A percentile compares a stretch with the other conserved stretches of the same genome.
phyloP scores from a whole-genome alignment of 2,329 filamentous ascomycete genomes.

The Fusarium sp. region DNA sequence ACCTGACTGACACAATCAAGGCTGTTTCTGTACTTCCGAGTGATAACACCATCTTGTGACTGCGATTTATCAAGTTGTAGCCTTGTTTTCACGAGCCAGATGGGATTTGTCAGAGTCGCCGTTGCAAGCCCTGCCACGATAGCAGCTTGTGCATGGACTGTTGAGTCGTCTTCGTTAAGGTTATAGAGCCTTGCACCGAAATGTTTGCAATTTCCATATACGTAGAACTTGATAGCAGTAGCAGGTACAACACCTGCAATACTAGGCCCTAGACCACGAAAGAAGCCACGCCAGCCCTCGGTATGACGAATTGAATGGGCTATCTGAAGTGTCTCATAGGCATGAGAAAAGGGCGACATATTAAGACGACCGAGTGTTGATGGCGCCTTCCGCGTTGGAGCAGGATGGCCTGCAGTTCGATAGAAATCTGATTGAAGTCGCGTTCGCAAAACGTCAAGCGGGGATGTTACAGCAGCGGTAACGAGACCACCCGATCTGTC shows the following conservation, averaged over 20 bases:
- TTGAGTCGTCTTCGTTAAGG: constrained; percentile 64
- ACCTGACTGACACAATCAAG: constrained; percentile 75
- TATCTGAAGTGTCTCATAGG: constrained; percentile 83
- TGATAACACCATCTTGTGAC: constrained; percentile 55
- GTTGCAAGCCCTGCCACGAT: constrained; percentile 73
- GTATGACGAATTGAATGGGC: constrained; percentile 76
- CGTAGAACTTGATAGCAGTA: constrained; percentile 76
- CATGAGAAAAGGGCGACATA: constrained; percentile 74
- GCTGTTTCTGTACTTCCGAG: constrained; percentile 73
- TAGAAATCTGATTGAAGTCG: constrained; percentile 90
- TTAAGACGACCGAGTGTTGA: constrained; percentile 63
- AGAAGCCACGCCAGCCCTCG: constrained; percentile 76
- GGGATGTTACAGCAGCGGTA: constrained; percentile 81
- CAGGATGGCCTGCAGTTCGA: constrained; percentile 75
- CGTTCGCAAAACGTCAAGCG: constrained; percentile 87
- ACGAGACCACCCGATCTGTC: constrained; percentile 82
- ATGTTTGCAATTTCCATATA: constrained; percentile 77
- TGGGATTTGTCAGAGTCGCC: constrained; percentile 76
- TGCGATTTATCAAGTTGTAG: constrained; percentile 75
- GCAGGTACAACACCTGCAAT: constrained; percentile 76
- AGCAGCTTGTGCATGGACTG: constrained; percentile 71
- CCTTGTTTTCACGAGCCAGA: constrained; percentile 79
- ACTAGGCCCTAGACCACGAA: constrained; percentile 77
- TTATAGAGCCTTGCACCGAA: constrained; percentile 70
- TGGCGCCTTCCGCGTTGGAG: constrained; percentile 68